Evolutionary conservation across 768 basidiomycete genomes (phyloP).

Genomic region (Boletus sp.): DNA sequence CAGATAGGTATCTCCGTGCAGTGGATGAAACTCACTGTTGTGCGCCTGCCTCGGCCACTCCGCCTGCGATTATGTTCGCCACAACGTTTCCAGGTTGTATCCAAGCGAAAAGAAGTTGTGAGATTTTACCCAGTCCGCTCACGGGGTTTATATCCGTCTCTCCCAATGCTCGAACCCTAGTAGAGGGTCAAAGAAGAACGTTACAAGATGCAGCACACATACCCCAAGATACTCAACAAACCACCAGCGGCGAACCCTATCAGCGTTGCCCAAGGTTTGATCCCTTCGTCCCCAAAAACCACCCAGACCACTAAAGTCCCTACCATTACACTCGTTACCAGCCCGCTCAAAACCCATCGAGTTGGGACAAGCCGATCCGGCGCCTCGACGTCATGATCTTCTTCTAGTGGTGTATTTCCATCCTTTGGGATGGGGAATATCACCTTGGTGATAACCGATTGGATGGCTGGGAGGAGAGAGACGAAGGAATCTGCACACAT

Average conservation of each 20-base stretch:
- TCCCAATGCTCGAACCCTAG: conserved; percentile 86
- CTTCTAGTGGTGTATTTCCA: conserved; percentile 17
- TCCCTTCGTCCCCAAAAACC: conserved; percentile 88
- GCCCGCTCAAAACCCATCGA: conserved; percentile 71
- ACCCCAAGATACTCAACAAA: conserved; percentile 86
- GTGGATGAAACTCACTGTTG: conserved; percentile 58
- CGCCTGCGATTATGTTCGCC: conserved; percentile 97
- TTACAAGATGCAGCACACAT: conserved; percentile 21
- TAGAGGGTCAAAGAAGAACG: conserved; percentile 3
- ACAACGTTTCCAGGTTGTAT: conserved; percentile 93
- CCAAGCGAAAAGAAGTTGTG: conserved; percentile 91
- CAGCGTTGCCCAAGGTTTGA: conserved; percentile 92
- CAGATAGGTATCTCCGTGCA: background rate
- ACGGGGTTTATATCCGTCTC: conserved; percentile 95
- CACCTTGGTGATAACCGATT: conserved; percentile 46
- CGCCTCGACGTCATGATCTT: conserved; percentile 69
- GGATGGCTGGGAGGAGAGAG: conserved; percentile 73
- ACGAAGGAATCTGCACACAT: conserved; percentile 93
- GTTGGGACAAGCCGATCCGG: conserved; percentile 77
- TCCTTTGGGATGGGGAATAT: conserved; percentile 29
- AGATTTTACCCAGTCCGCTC: conserved; percentile 91
- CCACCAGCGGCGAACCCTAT: conserved; percentile 81
- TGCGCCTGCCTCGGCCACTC: conserved; percentile 95
- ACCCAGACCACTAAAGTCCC: conserved; percentile 83
- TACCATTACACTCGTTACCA: conserved; percentile 53